A percentile compares a stretch with the other conserved stretches of the same genome.
Evolutionary conservation across 176 grass and related monocot species (phyloP).

Genomic region (Oryza longistaminata): DNA sequence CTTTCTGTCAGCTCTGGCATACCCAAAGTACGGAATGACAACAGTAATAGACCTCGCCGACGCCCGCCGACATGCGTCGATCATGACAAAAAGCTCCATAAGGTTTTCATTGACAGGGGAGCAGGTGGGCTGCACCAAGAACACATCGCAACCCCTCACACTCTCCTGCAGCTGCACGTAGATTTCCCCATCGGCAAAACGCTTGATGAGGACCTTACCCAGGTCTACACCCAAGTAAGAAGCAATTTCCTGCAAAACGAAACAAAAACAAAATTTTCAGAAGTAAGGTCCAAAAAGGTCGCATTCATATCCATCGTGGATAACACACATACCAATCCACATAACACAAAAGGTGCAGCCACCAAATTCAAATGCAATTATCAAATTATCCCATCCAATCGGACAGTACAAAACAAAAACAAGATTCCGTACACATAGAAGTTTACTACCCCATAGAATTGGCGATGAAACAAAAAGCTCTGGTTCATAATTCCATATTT

Average conservation of each 20-base stretch:
- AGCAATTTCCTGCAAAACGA: slow-evolving; percentile 62
- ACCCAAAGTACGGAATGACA: slow-evolving; percentile 96
- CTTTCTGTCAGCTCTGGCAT: slow-evolving; percentile 99
- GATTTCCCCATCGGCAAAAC: slow-evolving; percentile 92
- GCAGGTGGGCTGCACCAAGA: slow-evolving; percentile 87
- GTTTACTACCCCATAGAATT: neutral
- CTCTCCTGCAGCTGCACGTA: slow-evolving; percentile 95
- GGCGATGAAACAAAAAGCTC: neutral
- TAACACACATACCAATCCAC: slow-evolving; percentile 5
- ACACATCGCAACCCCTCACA: slow-evolving; percentile 90
- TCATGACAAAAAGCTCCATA: slow-evolving; percentile 95
- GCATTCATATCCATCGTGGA: neutral
- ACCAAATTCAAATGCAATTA: neutral
- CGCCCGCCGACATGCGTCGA: slow-evolving; percentile 85
- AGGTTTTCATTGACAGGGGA: slow-evolving; percentile 95
- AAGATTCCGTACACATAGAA: too few relatives aligned
- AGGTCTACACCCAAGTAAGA: slow-evolving; percentile 80
- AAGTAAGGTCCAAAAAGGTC: neutral
- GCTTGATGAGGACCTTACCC: slow-evolving; percentile 82
- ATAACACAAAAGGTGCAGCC: neutral
- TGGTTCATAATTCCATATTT: too few relatives aligned
- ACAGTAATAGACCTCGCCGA: slow-evolving; percentile 88
- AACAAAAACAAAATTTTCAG: neutral
- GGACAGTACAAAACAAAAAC: neutral
- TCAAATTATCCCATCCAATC: neutral